Evolutionary conservation across 148 eudicot genomes (phyloP), one percentile per base, ranked within the genome.

Genomic region (Persicaria maculosa): DNA sequence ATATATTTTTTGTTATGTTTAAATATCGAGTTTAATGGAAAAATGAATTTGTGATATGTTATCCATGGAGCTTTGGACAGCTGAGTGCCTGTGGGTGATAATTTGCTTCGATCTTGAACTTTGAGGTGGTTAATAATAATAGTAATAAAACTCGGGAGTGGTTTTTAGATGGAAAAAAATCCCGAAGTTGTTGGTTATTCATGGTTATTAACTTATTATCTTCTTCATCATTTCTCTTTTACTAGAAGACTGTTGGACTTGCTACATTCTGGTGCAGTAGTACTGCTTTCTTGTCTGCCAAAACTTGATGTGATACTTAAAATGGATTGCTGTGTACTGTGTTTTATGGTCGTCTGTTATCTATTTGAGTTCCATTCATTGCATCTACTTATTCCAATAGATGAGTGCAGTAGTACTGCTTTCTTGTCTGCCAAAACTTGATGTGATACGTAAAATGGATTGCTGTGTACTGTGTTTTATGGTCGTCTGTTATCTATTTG

Each of bases 181-280:
- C 55, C 55, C 5, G 55, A 12, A 52, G 40, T 52, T 52, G 16
- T 6, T 4, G n/a, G 55, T 12, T 14, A 2, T 1, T 31, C 40
- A 31, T 31, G 40, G 40, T 31, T 31, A 31, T 31, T 31, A 31
- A 31, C 40, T 31, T 31, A 31, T 31, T 31, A 31, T 31, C 40
- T 31, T 31, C 40, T 31, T 31, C 40, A 31, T 31, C 40, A 2
- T 31, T 10, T 62, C 31, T 31, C 6, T 57, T 57, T 10, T 9
- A 25, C 14, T 2, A 4, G n/a, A 64, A 2, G 64, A 19, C 20
- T 58, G 10, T 58, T 58, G 36, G 64, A 58, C 22, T 19, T 58
- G 64, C 64, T 36, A 58, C 11, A 31, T 58, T 58, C 65, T 58
- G 69, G 69, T 64, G 17, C 45, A 36, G 44, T 64, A 36, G 69